Evolutionary conservation across 208 protist species (phyloP).

Genomic region (Leishmania guyanensis): DNA sequence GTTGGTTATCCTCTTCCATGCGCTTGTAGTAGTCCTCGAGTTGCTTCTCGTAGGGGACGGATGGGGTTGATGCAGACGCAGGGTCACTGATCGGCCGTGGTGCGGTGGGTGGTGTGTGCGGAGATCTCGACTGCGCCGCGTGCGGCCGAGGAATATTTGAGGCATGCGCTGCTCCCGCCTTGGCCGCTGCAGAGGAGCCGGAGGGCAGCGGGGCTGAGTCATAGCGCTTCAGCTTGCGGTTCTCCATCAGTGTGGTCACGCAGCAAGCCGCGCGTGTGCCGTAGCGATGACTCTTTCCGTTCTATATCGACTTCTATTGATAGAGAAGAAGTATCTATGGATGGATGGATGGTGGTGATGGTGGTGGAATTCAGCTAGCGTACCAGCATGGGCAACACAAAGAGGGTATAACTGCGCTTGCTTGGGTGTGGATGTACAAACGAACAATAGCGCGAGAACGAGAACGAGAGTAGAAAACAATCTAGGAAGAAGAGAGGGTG

Average conservation of each 20-base stretch:
- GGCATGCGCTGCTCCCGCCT: slow-evolving; percentile 7
- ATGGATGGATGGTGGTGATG: neutral
- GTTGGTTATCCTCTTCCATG: slow-evolving; percentile 44
- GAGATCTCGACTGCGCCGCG: neutral
- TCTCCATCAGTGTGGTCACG: slow-evolving; percentile 22
- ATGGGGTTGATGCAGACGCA: neutral
- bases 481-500: neutral
- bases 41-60: slow-evolving; percentile 19
- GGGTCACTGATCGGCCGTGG: neutral
- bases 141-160: slow-evolving; percentile 19
- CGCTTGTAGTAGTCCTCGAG: slow-evolving; percentile 42
- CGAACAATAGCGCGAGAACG: neutral
- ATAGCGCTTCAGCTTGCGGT: slow-evolving; percentile 32
- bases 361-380: neutral
- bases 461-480: neutral
- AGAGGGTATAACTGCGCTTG: too few relatives aligned
- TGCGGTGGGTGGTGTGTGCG: neutral
- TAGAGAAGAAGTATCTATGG: neutral
- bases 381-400: slow-evolving; percentile 12
- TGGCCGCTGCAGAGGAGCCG: slow-evolving; percentile 11
- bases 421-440: neutral
- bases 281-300: neutral
- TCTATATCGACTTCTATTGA: neutral
- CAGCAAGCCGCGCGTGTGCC: neutral
- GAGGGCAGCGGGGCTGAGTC: slow-evolving; percentile 32